Conservation (phyloP, 192 early-diverging fungal species). For the Gonapodya sp. region DNA sequence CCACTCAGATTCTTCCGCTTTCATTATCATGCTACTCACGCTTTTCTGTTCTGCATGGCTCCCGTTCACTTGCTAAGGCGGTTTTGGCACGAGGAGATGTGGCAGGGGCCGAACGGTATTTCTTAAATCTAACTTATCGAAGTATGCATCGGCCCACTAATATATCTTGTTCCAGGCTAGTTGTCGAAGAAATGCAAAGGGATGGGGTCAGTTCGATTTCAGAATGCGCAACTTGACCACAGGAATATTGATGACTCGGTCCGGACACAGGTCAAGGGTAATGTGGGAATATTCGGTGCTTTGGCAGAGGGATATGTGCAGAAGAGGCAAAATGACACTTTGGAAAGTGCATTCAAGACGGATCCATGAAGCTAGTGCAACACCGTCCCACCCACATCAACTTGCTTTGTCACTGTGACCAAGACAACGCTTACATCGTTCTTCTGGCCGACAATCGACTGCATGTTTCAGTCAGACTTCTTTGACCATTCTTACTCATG, state of each 20-base stretch:
- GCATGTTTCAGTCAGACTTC: too few relatives aligned
- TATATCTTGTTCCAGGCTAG: too few relatives aligned
- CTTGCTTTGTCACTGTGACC: too few relatives aligned
- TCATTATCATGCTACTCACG: not conserved
- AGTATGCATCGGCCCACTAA: too few relatives aligned
- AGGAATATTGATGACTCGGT: not conserved
- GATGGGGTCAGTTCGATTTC: not conserved
- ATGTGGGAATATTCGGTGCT: not conserved
- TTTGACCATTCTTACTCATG: too few relatives aligned
- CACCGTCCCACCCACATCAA: too few relatives aligned
- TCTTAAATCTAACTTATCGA: not conserved
- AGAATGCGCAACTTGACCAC: not conserved
- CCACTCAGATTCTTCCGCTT: not conserved
- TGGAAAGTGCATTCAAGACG: too few relatives aligned
- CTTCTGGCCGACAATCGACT: too few relatives aligned
- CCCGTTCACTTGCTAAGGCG: not conserved
- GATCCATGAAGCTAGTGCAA: too few relatives aligned
- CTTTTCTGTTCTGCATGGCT: not conserved
- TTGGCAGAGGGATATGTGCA: not conserved
- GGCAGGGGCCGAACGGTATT: not conserved
- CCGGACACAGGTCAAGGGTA: not conserved
- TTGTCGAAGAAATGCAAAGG: not conserved
- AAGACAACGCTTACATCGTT: too few relatives aligned
- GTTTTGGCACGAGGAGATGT: not conserved
- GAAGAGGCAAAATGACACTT: not conserved